These are phyloP conservation scores for Alternaria ventricosa DNA, from an alignment of 2,329 filamentous ascomycete genomes.

Conservation along the genomic window DNA sequence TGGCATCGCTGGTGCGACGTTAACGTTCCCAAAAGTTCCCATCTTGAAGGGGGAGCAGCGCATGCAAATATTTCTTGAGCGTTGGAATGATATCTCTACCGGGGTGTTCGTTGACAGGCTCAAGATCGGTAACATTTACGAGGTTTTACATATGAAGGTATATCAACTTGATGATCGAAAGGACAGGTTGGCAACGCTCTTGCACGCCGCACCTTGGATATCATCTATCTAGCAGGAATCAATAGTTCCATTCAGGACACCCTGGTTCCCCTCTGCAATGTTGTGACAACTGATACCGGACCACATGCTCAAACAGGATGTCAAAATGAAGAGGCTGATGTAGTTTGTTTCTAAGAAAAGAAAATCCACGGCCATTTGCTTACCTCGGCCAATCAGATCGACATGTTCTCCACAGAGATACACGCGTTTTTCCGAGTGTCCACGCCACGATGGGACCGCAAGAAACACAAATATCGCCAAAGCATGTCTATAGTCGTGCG, in stretches of 20 bases:
- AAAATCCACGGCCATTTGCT: neutral
- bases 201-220: neutral
- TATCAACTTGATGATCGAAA: neutral
- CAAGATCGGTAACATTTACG: neutral
- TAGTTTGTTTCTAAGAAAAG: neutral
- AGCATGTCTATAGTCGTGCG: neutral
- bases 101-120: neutral
- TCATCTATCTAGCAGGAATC: neutral
- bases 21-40: neutral
- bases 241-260: neutral
- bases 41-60: neutral
- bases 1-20: neutral
- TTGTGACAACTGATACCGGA: neutral
- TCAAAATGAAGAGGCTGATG: neutral
- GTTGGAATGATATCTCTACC: neutral
- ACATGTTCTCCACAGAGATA: neutral
- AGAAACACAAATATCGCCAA: neutral
- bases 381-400: neutral
- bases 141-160: slow-evolving; percentile 2
- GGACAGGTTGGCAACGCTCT: neutral
- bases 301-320: neutral
- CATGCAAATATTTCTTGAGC: neutral
- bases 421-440: neutral
- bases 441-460: neutral
- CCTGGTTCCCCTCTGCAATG: neutral